Percentiles rank a stretch among this genome's conserved stretches.
These are phyloP conservation scores for Gossypium sturtianum DNA, from an alignment of 345 rosid species.

Conservation along the genomic window DNA sequence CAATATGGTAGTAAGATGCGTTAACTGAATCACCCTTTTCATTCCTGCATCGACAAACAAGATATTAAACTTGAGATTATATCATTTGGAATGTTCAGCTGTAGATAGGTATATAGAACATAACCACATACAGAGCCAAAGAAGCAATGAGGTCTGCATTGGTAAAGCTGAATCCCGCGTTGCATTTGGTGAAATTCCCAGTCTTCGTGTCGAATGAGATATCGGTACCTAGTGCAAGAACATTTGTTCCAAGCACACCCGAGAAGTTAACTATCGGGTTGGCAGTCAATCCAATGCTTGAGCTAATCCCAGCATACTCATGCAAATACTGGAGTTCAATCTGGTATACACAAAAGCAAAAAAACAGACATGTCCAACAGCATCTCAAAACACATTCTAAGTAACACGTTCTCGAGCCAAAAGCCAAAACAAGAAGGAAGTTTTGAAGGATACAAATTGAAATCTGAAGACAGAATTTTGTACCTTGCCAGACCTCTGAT, in stretches of 20 bases:
- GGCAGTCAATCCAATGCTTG: conserved; percentile 79
- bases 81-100: background rate
- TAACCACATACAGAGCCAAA: conserved; percentile 51
- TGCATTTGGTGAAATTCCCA: conserved; percentile 68
- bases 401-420: background rate
- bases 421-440: background rate
- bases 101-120: background rate
- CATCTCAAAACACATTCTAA: background rate
- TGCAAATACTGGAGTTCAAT: conserved; percentile 84
- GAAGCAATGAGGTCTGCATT: conserved; percentile 72
- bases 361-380: background rate
- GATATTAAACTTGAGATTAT: background rate
- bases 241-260: conserved; percentile 65
- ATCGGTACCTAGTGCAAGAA: conserved; percentile 66
- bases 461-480: background rate
- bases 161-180: conserved; percentile 70
- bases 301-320: conserved; percentile 72
- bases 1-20: conserved; percentile 72
- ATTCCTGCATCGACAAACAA: conserved; percentile 44
- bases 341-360: conserved; percentile 32
- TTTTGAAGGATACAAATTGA: background rate
- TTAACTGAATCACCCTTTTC: conserved; percentile 63
- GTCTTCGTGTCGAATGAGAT: conserved; percentile 72
- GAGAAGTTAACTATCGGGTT: conserved; percentile 77
- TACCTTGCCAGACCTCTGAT: conserved; percentile 96